Base-by-base conservation (phyloP, 805 yeast genomes). In the Saccharomycopsis sp. region DNA sequence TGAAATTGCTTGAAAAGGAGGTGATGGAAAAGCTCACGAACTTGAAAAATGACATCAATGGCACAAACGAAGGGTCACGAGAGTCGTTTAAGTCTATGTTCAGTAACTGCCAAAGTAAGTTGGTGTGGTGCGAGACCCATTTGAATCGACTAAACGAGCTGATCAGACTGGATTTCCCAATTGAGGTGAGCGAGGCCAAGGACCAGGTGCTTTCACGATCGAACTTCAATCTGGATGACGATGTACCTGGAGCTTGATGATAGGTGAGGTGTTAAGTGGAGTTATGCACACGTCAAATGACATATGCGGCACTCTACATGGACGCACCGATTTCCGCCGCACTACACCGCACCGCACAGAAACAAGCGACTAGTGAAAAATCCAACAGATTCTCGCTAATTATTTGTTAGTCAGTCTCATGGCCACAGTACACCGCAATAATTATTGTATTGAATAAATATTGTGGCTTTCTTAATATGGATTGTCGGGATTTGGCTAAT, bases 171-270 rank as follows among this genome's bases (percentile, higher is more conserved):
- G 50, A 55, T 24, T 55, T 52, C 34, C 64, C 64, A 15, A 62
- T 62, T 19, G 64, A 62, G 42, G 57, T 22, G 23, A 62, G 54
- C 52, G 63, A 62, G 41, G 56, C 64, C 8, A 55, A 55, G 41
- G 62, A 59, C 35, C 47, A 53, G 38, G 58, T 60, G 15, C 7
- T 56, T 23, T 34, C 60, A 47, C 51, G 64, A 34, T 35, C 56
- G 23, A 25, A 51, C 3, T 55, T 41, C 42, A 58, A 35, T 49
- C 8, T 17, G 17, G n/a, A 5, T 50, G 23, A 12, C 23, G 41
- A 50, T 29, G 12, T 7, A 12, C 38, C 12, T 5, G 38, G 38
- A 12, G 38, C n/a, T n/a, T n/a, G n/a, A n/a, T n/a, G n/a, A n/a
- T n/a, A 29, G 38, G 38, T 29, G 38, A 29, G 9, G 38, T 29